Base-by-base conservation (phyloP, 1,139 yeast species). In the Tardiomyces blankii region DNA sequence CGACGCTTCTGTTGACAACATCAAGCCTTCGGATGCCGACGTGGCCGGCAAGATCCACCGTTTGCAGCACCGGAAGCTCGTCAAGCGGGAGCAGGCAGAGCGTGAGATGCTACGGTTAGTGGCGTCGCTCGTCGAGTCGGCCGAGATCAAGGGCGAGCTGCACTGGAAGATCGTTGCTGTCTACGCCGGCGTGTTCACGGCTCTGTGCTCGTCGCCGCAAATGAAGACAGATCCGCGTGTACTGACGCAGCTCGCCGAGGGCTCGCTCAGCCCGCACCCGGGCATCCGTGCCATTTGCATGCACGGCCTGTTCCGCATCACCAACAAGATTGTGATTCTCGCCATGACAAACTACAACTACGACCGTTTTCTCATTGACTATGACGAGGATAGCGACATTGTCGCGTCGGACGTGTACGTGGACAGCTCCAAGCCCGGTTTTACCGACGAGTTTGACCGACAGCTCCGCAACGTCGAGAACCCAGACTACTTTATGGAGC, bases 101-200 rank as follows among this genome's bases (percentile, higher is more conserved):
- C 39, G 27, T 30, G 54, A 49, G 38, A 44, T 52, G 47, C 43
- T 48, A 23, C 40, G 44, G 19, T 46, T 56, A 18, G 51, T 52
- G 4, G 46, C 48, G 7, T 42, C 46, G 21, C 43, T 56, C 38
- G 42, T 42, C 43, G 46, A 41, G 38, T 38, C 18, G 33, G 41
- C 14, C 33, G 42, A n/a, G 48, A 44, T 7, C 27, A 41, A 14
- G 5, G 35, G 35, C 35, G 35, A 70, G 18, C 60, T 72, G 1
- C 87, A 83, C 51, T 89, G 97, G 97, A 84, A 80, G 54, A 67
- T 76, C 6, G 71, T 79, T 6, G 66, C 76, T 13, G 66, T 79
- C 33, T 75, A 79, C 46, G 62, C 85, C 44, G 72, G 75, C 9
- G 63, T 82, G 25, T 63, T 85, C 45, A 68, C 75, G 1, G 70